Evolutionary conservation across 176 grass and related monocot genomes (phyloP).

Genomic region (Raddia guianensis): DNA sequence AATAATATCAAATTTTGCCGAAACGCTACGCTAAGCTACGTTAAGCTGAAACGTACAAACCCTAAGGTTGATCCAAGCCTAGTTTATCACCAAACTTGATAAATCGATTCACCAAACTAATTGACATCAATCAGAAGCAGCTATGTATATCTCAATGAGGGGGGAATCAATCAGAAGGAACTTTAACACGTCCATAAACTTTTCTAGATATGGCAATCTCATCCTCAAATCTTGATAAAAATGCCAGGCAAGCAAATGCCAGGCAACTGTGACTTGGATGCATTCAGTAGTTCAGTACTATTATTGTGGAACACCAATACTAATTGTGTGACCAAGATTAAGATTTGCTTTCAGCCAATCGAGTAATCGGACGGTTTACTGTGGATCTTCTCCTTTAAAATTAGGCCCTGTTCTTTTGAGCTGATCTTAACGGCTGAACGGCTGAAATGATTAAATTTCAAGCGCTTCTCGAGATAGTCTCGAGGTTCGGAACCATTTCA

Average conservation of each 20-base stretch:
- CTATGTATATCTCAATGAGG: neutral
- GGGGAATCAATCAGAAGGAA: neutral
- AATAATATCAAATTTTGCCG: no score
- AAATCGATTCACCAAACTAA: neutral
- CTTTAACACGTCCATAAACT: neutral
- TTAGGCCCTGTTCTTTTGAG: no score
- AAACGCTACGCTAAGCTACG: no score
- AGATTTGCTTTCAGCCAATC: neutral
- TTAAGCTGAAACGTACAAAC: no score
- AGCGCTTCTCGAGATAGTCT: no score
- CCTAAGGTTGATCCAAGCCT: slow-evolving; percentile 19
- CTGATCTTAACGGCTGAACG: no score
- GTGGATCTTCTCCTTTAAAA: neutral
- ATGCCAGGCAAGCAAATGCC: neutral
- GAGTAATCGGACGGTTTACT: neutral
- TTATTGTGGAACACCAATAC: neutral
- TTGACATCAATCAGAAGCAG: neutral
- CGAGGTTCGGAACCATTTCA: no score
- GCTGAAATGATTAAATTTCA: no score
- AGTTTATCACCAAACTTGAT: neutral
- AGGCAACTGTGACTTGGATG: neutral
- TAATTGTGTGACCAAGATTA: neutral
- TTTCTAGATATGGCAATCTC: neutral
- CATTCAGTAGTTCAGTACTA: neutral
- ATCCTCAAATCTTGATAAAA: no score